Evolutionary conservation across 2,329 filamentous ascomycete species (phyloP).

Genomic region (Fusarium sp.): DNA sequence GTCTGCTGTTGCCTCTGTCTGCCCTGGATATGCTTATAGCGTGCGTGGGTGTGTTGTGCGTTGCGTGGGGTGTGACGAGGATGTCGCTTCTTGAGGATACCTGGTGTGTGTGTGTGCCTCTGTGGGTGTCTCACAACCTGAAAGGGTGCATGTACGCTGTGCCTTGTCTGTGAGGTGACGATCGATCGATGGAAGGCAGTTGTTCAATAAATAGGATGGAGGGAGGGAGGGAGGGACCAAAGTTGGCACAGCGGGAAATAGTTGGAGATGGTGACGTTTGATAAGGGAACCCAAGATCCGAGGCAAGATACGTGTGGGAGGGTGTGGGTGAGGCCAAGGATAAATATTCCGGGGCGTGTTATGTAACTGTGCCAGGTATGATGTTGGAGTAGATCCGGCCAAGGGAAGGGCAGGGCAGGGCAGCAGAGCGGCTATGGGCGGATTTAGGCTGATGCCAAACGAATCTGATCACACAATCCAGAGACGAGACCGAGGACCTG

Average conservation of each 20-base stretch:
- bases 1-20: background rate
- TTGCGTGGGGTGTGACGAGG: background rate
- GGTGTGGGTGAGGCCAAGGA: background rate
- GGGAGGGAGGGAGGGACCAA: background rate
- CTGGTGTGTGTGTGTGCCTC: too few relatives aligned
- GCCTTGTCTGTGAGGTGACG: conserved; percentile 36
- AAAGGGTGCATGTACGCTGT: conserved; percentile 11
- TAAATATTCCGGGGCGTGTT: conserved; percentile 6
- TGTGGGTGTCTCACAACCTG: conserved; percentile 23
- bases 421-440: too few relatives aligned
- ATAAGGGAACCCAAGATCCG: conserved; percentile 14
- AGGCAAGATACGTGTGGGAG: conserved; percentile 3
- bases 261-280: conserved; percentile 33
- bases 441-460: conserved; percentile 35
- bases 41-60: background rate
- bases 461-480: background rate
- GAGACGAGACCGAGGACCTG: conserved; percentile 34
- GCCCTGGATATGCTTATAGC: conserved; percentile 4
- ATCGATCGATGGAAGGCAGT: background rate
- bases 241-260: conserved; percentile 17
- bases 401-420: too few relatives aligned
- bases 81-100: background rate
- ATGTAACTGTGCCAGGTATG: background rate
- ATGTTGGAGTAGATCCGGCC: background rate
- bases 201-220: background rate